Evolutionary conservation across 2,329 filamentous ascomycete species (phyloP).

Genomic region (Phialophora chinensis): DNA sequence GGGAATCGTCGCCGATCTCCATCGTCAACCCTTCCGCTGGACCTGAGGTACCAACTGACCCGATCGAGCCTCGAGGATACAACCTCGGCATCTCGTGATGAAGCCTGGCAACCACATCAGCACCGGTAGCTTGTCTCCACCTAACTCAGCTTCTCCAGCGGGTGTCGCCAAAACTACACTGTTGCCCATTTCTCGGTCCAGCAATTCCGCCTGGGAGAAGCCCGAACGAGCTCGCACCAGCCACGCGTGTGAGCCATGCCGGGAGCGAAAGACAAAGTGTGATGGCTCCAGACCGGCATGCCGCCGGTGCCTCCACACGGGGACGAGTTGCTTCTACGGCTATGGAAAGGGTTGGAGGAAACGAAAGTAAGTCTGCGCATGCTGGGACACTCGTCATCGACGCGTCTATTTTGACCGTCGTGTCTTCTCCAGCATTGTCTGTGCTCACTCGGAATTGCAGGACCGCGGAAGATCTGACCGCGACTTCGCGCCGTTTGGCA

Average conservation of each 20-base stretch:
- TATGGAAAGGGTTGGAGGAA: slow-evolving; percentile 41
- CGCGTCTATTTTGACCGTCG: not conserved
- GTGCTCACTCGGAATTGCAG: slow-evolving; percentile 28
- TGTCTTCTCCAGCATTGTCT: not conserved
- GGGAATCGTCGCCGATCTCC: not conserved
- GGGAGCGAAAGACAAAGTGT: slow-evolving; percentile 41
- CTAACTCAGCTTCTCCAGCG: slow-evolving; percentile 13
- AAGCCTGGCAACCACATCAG: slow-evolving; percentile 18
- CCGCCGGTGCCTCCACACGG: slow-evolving; percentile 39
- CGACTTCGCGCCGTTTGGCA: slow-evolving; percentile 36
- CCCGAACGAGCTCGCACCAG: slow-evolving; percentile 39
- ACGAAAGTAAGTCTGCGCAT: slow-evolving; percentile 36
- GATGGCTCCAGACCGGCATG: slow-evolving; percentile 39
- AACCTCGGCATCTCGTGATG: slow-evolving; percentile 23
- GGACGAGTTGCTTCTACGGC: slow-evolving; percentile 39
- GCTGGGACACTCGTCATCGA: not conserved
- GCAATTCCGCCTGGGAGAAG: slow-evolving; percentile 35
- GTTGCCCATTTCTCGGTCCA: slow-evolving; percentile 24
- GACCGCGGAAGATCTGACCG: slow-evolving; percentile 39
- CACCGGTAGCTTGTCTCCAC: slow-evolving; percentile 24
- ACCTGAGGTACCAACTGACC: not conserved
- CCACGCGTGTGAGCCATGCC: slow-evolving; percentile 40
- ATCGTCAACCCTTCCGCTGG: not conserved
- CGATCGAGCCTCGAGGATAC: not conserved
- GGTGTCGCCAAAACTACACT: slow-evolving; percentile 22